These are phyloP conservation scores for Cubamyces lactineus DNA, from an alignment of 768 basidiomycete species.

Conservation along the genomic window DNA sequence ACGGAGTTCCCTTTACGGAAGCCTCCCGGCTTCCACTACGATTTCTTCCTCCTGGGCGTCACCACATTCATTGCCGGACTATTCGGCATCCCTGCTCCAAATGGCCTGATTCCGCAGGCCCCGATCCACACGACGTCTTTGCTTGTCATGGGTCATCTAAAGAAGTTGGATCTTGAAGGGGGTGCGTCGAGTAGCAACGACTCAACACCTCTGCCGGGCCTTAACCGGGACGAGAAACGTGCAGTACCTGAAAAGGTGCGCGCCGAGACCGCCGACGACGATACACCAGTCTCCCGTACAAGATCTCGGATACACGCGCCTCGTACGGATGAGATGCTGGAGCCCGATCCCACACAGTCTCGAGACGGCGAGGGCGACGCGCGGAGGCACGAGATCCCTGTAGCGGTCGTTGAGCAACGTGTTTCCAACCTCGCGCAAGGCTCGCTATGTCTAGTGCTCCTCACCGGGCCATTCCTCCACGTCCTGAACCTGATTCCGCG, in stretches of 20 bases:
- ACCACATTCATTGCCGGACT: constrained; percentile 89
- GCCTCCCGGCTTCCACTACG: constrained; percentile 84
- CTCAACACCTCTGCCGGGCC: background rate
- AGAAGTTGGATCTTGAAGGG: constrained; percentile 43
- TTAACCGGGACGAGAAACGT: constrained; percentile 13
- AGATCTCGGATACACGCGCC: constrained; percentile 21
- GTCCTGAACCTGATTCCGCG: constrained; percentile 80
- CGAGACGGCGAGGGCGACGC: constrained; percentile 30
- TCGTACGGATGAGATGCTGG: constrained; percentile 25
- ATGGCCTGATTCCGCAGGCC: constrained; percentile 84
- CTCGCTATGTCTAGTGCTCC: constrained; percentile 72
- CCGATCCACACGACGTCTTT: constrained; percentile 92
- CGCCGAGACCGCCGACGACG: constrained; percentile 1
- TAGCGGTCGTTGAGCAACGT: constrained; percentile 90
- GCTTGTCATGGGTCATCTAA: constrained; percentile 59
- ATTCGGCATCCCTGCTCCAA: constrained; percentile 86
- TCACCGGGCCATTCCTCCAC: constrained; percentile 82
- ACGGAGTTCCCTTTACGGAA: constrained; percentile 89
- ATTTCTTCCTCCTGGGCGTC: constrained; percentile 89
- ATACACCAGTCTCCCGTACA: constrained; percentile 11
- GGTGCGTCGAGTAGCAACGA: constrained; percentile 19
- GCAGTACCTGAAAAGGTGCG: background rate
- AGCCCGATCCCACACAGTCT: constrained; percentile 32
- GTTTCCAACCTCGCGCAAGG: constrained; percentile 91
- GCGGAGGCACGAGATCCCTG: constrained; percentile 52